A percentile compares a stretch with the other conserved stretches of the same genome.
Conservation (phyloP, 2,329 filamentous ascomycete species). For the Zymoseptoria tritici region DNA sequence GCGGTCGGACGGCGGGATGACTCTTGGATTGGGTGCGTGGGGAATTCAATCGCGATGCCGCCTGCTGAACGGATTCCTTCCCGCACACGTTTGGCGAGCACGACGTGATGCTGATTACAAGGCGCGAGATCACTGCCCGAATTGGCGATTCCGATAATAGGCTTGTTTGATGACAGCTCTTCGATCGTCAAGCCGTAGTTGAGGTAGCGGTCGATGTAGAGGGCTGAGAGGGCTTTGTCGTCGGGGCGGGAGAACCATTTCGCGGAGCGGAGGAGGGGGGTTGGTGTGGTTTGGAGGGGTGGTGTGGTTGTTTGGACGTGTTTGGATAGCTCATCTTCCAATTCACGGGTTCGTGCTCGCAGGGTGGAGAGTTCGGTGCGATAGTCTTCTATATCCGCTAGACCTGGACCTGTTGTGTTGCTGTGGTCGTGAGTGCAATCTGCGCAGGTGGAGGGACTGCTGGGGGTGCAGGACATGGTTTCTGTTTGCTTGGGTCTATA, state of each 20-base stretch:
- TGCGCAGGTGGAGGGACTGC: conserved; percentile 13
- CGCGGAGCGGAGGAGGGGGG: too few species aligned
- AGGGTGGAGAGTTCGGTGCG: conserved; percentile 23
- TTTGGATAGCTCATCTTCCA: conserved; percentile 23
- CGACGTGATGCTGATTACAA: conserved; percentile 26
- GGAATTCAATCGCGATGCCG: conserved; percentile 27
- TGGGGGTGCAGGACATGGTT: conserved; percentile 5
- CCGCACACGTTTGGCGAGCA: conserved; percentile 22
- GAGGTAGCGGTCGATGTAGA: conserved; percentile 27
- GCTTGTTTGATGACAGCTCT: conserved; percentile 23
- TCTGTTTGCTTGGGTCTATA: too few species aligned
- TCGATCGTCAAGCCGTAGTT: conserved; percentile 26
- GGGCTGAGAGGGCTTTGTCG: conserved; percentile 24
- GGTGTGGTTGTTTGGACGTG: conserved; percentile 11
- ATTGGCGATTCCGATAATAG: conserved; percentile 28
- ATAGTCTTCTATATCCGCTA: conserved; percentile 27
- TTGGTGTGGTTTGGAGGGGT: too few species aligned
- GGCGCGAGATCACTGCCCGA: conserved; percentile 26
- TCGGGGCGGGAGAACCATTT: conserved; percentile 26
- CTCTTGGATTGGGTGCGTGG: conserved; percentile 28
- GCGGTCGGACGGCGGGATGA: conserved; percentile 23
- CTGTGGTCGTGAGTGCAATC: conserved; percentile 8
- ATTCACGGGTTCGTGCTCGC: conserved; percentile 22
- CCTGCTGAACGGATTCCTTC: conserved; percentile 26
- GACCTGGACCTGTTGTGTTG: conserved; percentile 1